Evolutionary conservation across 129 eudicot genomes (phyloP).

Genomic region (Tagetes patula): DNA sequence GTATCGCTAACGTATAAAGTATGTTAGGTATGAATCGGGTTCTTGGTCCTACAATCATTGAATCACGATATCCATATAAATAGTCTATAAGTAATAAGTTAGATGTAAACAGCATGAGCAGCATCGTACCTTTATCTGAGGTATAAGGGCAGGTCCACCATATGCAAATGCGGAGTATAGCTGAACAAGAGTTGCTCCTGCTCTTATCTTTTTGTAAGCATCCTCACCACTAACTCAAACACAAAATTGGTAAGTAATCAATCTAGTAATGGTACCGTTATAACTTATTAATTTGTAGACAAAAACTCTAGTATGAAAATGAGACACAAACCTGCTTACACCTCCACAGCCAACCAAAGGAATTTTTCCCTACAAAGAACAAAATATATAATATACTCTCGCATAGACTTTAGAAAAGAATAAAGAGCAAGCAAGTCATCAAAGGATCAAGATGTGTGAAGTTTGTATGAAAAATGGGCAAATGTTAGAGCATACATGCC

Average conservation of each 20-base stretch:
- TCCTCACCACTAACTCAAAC: conserved; percentile 74
- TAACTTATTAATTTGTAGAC: neutral
- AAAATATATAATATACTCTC: conserved; percentile 15
- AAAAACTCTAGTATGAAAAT: neutral
- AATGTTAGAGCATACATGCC: conserved; percentile 1
- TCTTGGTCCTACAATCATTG: neutral
- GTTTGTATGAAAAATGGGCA: neutral
- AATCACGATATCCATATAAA: neutral
- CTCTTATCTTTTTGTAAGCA: conserved; percentile 90
- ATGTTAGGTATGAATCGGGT: neutral
- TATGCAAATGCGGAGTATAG: conserved; percentile 90
- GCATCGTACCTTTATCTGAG: conserved; percentile 71
- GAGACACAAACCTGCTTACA: conserved; percentile 63
- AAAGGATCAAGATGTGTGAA: conserved; percentile 2
- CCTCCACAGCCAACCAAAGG: conserved; percentile 98
- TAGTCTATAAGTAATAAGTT: conserved; percentile 8
- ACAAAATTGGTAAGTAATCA: conserved; percentile 13
- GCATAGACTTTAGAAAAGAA: neutral
- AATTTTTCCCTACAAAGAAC: conserved; percentile 56
- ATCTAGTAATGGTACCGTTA: neutral
- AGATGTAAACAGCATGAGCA: neutral
- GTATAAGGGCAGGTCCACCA: conserved; percentile 96
- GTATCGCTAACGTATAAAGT: neutral
- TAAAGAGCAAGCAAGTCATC: neutral
- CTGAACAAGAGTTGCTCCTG: conserved; percentile 97